Evolutionary conservation across 2,329 filamentous ascomycete species (phyloP), one percentile per base, ranked within the genome.

Genomic region (Bipolaris bicolor): DNA sequence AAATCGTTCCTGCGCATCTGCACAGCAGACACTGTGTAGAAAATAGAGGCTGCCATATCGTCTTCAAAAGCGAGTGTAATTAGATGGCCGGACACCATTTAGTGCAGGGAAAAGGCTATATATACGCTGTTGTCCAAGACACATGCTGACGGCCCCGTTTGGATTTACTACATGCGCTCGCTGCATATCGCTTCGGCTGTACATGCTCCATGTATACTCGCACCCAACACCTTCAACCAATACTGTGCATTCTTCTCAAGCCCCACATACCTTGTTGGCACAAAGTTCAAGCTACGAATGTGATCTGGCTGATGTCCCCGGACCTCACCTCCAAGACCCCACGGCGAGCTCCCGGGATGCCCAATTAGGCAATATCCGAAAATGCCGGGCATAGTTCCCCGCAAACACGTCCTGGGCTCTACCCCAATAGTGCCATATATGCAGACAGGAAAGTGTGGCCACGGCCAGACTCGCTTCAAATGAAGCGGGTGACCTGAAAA

Each of bases 381-480:
- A 49, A 55, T 55, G 46, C 50, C 57, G 50, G 40, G 16, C 43
- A 51, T 40, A 29, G 41, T 61, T 61, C 63, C 63, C 63, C 63
- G 63, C 63, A 65, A 65, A 63, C 49, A 52, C 41, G 40, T 44
- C 29, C 52, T 26, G 43, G 46, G 45, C 43, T 59, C 48, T 57
- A 33, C 55, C 51, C 36, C 40, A 33, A 50, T 43, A 24, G 43
- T 59, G 34, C 57, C 24, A 51, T 52, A 41, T 48, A 43, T 49
- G 48, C 43, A 13, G 37, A 41, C 36, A 34, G 44, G 39, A 33
- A 50, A 44, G 40, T 44, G 26, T 34, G 20, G 18, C 46, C 29
- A 47, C 31, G 54, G 60, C 58, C 50, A 58, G 55, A 41, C 46
- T 49, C 39, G 44, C 18, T 54, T 24, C 37, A 39, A 49, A 13